Base-by-base conservation (phyloP, 169 alveolate genomes). In the Cryptosporidium felis region DNA sequence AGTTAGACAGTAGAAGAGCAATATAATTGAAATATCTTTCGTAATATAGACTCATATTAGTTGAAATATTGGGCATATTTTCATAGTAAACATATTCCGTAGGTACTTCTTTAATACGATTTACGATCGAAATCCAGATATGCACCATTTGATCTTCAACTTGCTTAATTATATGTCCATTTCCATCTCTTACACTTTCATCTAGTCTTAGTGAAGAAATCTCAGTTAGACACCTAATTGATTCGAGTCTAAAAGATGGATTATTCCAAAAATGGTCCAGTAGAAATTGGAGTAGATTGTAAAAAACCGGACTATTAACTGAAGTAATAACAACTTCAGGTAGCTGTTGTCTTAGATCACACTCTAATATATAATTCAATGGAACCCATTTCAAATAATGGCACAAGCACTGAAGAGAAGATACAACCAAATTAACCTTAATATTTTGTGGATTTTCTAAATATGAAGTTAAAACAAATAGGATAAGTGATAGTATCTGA, bases 341-440 rank as follows among this genome's bases (percentile, higher is more conserved):
- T 49, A 74, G 67, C n/a, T 74, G 85, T 5, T 51, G 66, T 3
- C 85, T 74, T 36, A 74, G 56, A 18, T 74, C 85, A 38, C 94
- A 92, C 62, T 96, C 97, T 62, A 96, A 96, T 26, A 96, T 94
- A 79, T 94, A 96, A 18, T 96, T 96, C 26, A 95, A 62, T 21
- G 99, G 99, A 1, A 97, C 95, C 99, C 99, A 97, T 79, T 94
- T 92, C 28, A 97, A 90, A 88, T 94, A 97, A 53, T 96, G 96
- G 16, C 97, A 90, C 80, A 97, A 90, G 51, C 99, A 96, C 67
- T 91, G 93, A 44, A 97, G 91, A 38, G 98, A 95, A 36, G 95
- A 95, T 62, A 93, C 93, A 38, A 97, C 93, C 34, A 97, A 85
- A 16, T 96, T 80, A 0, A 88, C 93, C 36, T 93, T 91, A 26